Conservation (phyloP, 768 basidiomycete genomes). For the Candolleomyces aberdarensis region DNA sequence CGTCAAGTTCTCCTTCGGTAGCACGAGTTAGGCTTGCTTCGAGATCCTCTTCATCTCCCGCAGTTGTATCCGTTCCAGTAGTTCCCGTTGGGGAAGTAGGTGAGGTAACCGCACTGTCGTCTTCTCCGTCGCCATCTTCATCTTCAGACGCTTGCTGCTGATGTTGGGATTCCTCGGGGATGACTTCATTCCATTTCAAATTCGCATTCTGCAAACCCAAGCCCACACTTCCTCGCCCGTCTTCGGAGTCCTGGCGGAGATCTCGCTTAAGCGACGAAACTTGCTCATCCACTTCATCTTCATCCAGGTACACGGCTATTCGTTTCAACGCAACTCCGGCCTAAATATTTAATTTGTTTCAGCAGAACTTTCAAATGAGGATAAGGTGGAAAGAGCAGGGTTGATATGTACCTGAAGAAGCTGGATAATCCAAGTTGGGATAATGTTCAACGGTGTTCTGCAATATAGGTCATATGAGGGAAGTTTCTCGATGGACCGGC, state of each 20-base stretch:
- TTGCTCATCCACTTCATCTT: slow-evolving; percentile 66
- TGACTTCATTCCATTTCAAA: slow-evolving; percentile 61
- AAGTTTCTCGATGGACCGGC: not conserved
- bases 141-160: slow-evolving; percentile 6
- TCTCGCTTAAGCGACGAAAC: slow-evolving; percentile 61
- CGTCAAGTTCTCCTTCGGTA: not conserved
- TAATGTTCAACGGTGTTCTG: slow-evolving; percentile 70
- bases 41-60: no score
- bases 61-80: not conserved
- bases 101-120: slow-evolving; percentile 6
- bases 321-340: slow-evolving; percentile 64
- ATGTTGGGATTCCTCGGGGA: slow-evolving; percentile 24
- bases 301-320: slow-evolving; percentile 62
- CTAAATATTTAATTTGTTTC: slow-evolving; percentile 22
- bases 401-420: slow-evolving; percentile 51
- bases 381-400: not conserved
- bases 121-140: not conserved
- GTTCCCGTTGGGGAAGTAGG: slow-evolving; percentile 6
- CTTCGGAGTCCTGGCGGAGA: slow-evolving; percentile 21
- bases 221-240: slow-evolving; percentile 29
- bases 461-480: not conserved
- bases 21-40: not conserved
- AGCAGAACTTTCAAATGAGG: not conserved
- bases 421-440: slow-evolving; percentile 78
- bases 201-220: slow-evolving; percentile 59